Evolutionary conservation across 371 early-diverging fungal species (phyloP), one percentile per base, ranked within the genome.

Genomic region (Mortierella sp.): DNA sequence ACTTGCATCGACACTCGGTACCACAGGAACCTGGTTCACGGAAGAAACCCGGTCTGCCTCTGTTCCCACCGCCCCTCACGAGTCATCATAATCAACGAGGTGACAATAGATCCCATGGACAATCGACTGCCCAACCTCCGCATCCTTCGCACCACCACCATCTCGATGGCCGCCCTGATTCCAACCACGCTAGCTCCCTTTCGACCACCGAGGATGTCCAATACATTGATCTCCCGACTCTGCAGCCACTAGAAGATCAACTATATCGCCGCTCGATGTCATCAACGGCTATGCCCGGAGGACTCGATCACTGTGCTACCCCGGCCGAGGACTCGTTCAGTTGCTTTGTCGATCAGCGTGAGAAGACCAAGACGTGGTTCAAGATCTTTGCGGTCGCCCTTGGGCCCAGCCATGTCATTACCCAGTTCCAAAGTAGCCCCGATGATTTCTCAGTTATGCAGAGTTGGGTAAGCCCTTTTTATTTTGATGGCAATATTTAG

Each of bases 391-490:
- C 87, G 45, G 86, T 89, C 11, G 79, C 89, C 9, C 68, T 85
- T 40, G 88, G 87, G 2, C 91, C 91, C 0, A 80, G 80, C 16
- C 90, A 91, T 70, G 77, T 85, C n/a, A 73, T 91, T 69, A 90
- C 87, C 0, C 74, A 90, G 41, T 91, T 90, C 68, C 90, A 91
- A 69, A 88, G 90, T 50, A 86, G 87, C 48, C 90, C 91, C 39
- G 90, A 91, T 67, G 85, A 90, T 29, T 91, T 91, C 70, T 68
- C 85, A 10, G 68, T 88, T 0, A 50, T 85, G 31, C 90, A 90
- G 39, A 89, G 89, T 48, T 90, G 91, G 91, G 91, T 90, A 88
- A 76, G 79, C 47, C 40, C 55, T 26, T 19, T 64, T 34, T 68
- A 63, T 2, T 63, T 40, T 50, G 13, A 24, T 26, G 3, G 31